Evolutionary conservation across 2,329 filamentous ascomycete species (phyloP), one percentile per base, ranked within the genome.

Genomic region (Penicillium capsulatum): DNA sequence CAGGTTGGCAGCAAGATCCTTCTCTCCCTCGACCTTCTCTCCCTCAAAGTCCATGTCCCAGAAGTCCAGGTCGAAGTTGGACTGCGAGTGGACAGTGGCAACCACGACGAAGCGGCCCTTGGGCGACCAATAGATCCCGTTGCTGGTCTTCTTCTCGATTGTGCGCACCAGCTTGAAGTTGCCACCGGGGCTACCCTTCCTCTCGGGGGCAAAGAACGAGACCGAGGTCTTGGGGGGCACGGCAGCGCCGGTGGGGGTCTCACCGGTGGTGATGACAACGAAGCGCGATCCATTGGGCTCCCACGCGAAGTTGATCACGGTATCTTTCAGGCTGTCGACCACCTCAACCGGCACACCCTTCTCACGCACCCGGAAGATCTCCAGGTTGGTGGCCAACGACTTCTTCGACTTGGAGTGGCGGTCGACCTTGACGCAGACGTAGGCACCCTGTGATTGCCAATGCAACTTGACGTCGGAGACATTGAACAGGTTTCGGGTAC

Each of bases 391-490:
- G 46, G 90, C 91, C 58, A 94, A 80, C 2, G 89, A 95, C 72
- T 97, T 98, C 77, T 97, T 97, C 41, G 90, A 96, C 72, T 98
- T 98, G 66, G 89, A 95, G 76, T 98, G 92, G 52, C 92, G 80
- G 68, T 98, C 92, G 42, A 98, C 92, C 79, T 98, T 98, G 67
- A 97, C 91, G 63, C 92, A 97, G 45, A 98, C 81, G 64, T 96
- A 98, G 45, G 84, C 79, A 40, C 83, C 86, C 48, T 96, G 88
- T 3, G 89, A 95, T 71, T 98, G 92, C 92, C 92, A 98, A 76
- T 98, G 92, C 13, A 98, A 80, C 74, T 97, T 98, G 42, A 86
- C 92, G 65, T 98, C 92, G 31, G 87, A 88, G 42, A 98, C 92
- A 64, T 92, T 97, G 80, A 98, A 97, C 31, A 98, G 80, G 65